phyloP scores from a whole-genome alignment of 1,139 yeast species.

The Arxiozyma bovina region DNA sequence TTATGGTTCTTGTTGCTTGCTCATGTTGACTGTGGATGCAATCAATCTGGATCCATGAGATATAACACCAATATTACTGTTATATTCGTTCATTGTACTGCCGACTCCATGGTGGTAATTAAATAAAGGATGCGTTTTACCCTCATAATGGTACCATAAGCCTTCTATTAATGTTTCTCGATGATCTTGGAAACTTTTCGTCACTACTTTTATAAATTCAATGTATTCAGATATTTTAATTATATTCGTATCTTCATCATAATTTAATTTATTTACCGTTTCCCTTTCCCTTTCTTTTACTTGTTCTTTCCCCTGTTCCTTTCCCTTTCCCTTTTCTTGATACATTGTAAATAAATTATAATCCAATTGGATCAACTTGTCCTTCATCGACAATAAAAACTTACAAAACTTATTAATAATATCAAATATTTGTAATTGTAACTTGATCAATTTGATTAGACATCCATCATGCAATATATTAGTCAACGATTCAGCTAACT shows the following conservation, averaged over 20 bases:
- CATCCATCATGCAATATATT: constrained; percentile 26
- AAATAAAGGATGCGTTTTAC: constrained; percentile 1
- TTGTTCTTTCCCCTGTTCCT: neutral
- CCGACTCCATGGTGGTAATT: neutral
- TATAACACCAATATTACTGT: neutral
- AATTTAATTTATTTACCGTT: neutral
- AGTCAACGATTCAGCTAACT: constrained; percentile 23
- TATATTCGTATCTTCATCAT: constrained; percentile 15
- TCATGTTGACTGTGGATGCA: constrained; percentile 28
- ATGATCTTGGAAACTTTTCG: constrained; percentile 1
- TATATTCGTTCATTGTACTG: neutral
- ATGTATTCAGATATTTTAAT: constrained; percentile 6
- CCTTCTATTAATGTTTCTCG: constrained; percentile 1
- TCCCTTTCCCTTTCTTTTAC: neutral
- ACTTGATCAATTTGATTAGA: constrained; percentile 18
- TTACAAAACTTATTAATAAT: constrained; percentile 27
- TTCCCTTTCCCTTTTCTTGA: neutral
- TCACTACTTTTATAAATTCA: neutral
- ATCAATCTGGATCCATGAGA: constrained; percentile 2
- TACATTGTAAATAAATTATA: constrained; percentile 7
- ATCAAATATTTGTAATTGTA: constrained; percentile 27
- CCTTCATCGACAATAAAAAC: constrained; percentile 22
- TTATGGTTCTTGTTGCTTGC: too few species aligned
- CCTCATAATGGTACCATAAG: constrained; percentile 2
- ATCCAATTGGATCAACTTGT: constrained; percentile 17